Evolutionary conservation across 345 rosid genomes (phyloP).

Genomic region (Eucalyptus sp.): DNA sequence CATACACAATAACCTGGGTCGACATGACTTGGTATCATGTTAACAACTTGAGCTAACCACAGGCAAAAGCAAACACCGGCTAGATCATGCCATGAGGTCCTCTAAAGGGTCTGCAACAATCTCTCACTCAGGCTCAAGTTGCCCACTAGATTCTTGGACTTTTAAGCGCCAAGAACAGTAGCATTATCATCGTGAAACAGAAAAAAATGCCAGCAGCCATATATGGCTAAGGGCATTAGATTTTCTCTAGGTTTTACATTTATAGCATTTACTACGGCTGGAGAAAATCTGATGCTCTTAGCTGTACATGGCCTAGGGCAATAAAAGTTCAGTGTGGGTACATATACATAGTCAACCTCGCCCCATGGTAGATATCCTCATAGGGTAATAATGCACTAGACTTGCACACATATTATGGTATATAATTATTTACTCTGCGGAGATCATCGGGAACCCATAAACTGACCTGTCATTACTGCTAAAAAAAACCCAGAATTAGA

Average conservation of each 20-base stretch:
- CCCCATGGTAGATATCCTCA: not conserved
- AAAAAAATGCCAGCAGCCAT: not conserved
- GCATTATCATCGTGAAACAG: not conserved
- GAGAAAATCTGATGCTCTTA: not conserved
- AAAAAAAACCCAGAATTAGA: not conserved
- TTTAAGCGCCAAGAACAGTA: not conserved
- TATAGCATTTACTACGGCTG: not conserved
- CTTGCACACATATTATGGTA: not conserved
- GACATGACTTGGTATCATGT: not conserved
- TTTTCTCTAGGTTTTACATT: not conserved
- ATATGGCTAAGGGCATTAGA: not conserved
- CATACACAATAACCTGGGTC: not conserved
- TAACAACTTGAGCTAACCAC: not conserved
- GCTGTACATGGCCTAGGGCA: not conserved
- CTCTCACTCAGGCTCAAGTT: not conserved
- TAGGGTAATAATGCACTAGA: not conserved
- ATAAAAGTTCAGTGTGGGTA: not conserved
- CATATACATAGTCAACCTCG: not conserved
- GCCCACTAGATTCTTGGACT: not conserved
- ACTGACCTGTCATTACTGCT: not conserved
- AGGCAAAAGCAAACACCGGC: not conserved
- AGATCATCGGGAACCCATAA: not conserved
- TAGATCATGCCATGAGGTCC: not conserved
- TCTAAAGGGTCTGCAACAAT: not conserved
- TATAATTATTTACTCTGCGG: not conserved